Conservation (phyloP, 345 rosid species). For the Nephelium lappaceum region DNA sequence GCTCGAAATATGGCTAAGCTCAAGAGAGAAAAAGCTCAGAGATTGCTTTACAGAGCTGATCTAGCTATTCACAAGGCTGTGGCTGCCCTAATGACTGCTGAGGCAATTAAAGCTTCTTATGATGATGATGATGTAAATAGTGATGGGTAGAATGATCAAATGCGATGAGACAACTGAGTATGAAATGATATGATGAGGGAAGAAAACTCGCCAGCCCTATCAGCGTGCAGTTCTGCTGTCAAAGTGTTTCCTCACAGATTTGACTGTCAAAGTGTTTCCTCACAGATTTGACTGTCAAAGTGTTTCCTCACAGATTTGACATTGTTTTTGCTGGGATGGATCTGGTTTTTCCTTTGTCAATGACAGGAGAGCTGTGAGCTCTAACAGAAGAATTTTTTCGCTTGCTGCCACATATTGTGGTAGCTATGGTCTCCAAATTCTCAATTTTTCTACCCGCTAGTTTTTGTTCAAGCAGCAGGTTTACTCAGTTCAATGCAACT, state of each 20-base stretch:
- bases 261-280: slow-evolving; percentile 15
- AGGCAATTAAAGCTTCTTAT: slow-evolving; percentile 69
- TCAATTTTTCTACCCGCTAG: slow-evolving; percentile 21
- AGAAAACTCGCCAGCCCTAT: slow-evolving; percentile 27
- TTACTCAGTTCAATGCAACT: slow-evolving; percentile 18
- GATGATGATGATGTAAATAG: slow-evolving; percentile 49
- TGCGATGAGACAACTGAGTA: slow-evolving; percentile 19
- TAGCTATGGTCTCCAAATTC: slow-evolving; percentile 21
- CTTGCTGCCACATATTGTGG: slow-evolving; percentile 25
- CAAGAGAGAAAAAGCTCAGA: slow-evolving; percentile 85
- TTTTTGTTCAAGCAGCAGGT: slow-evolving; percentile 32
- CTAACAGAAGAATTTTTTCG: slow-evolving; percentile 24
- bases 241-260: slow-evolving; percentile 3
- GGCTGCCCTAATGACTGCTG: slow-evolving; percentile 84
- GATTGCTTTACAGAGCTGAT: slow-evolving; percentile 76
- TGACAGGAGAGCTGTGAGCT: slow-evolving; percentile 13
- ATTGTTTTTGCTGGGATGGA: slow-evolving; percentile 26
- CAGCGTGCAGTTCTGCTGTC: slow-evolving; percentile 19
- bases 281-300: slow-evolving; percentile 7
- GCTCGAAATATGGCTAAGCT: slow-evolving; percentile 66
- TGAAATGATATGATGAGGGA: slow-evolving; percentile 19
- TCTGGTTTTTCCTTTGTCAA: slow-evolving; percentile 17
- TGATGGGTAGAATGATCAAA: slow-evolving; percentile 38
- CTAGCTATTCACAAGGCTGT: slow-evolving; percentile 90
- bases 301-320: slow-evolving; percentile 6